A percentile compares a stretch with the other conserved stretches of the same genome.
Conservation (phyloP, 78 protist species). For the Creolimax fragrantissima region DNA sequence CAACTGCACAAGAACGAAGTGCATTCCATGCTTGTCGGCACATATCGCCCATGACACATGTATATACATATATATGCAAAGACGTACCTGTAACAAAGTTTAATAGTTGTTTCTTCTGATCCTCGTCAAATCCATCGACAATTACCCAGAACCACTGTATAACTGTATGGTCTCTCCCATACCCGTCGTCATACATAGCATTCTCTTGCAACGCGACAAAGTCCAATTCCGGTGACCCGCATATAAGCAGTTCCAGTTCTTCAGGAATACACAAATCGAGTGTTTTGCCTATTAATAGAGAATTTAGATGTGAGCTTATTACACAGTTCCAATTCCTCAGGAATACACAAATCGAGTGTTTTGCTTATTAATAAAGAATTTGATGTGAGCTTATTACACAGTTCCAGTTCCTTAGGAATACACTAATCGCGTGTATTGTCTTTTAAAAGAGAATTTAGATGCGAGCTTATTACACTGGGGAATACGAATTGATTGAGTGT, state of each 20-base stretch:
- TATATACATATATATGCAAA: too few species aligned
- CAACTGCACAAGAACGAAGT: too few species aligned
- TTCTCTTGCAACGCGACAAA: conserved; percentile 67
- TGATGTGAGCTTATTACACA: too few species aligned
- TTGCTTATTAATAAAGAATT: neutral
- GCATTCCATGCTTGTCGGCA: too few species aligned
- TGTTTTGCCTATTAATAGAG: neutral
- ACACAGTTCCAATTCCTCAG: conserved; percentile 89
- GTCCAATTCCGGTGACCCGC: conserved; percentile 83
- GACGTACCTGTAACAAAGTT: conserved; percentile 25
- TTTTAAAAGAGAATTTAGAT: neutral
- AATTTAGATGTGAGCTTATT: too few species aligned
- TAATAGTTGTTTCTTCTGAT: conserved; percentile 69
- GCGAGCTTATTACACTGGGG: too few species aligned
- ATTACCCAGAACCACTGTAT: conserved; percentile 75
- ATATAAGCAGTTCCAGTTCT: conserved; percentile 87
- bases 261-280: conserved; percentile 43
- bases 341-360: neutral
- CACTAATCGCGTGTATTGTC: neutral
- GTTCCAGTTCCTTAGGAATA: conserved; percentile 83
- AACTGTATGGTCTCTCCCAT: conserved; percentile 30
- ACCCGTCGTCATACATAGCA: conserved; percentile 78
- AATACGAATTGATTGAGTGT: too few species aligned
- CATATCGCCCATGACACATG: too few species aligned
- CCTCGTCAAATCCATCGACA: conserved; percentile 50